These are phyloP conservation scores for Chalciporus sphaerocephalus DNA, from an alignment of 768 basidiomycete species.

Conservation along the genomic window DNA sequence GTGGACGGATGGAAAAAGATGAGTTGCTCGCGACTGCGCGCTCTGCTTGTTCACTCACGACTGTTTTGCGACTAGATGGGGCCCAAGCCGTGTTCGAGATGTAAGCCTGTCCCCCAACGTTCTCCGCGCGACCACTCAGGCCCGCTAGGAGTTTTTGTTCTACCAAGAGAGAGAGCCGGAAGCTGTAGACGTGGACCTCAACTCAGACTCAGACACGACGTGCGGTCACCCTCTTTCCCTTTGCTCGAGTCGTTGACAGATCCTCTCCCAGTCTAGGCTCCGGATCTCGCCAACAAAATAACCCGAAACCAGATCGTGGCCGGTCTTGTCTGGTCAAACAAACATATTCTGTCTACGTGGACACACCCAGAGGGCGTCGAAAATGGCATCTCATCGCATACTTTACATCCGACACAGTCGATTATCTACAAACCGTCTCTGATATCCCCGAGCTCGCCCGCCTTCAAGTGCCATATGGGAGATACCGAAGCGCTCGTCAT, in stretches of 20 bases:
- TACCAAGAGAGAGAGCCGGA: slow-evolving; percentile 64
- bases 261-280: slow-evolving; percentile 26
- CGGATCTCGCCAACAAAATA: slow-evolving; percentile 27
- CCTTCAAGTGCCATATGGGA: slow-evolving; percentile 53
- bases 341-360: slow-evolving; percentile 74
- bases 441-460: slow-evolving; percentile 51
- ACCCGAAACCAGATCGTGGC: slow-evolving; percentile 23
- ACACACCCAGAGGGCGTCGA: slow-evolving; percentile 58
- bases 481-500: slow-evolving; percentile 62
- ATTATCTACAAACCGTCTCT: slow-evolving; percentile 55
- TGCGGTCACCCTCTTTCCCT: slow-evolving; percentile 26
- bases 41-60: not conserved
- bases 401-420: slow-evolving; percentile 60
- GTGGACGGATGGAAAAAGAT: slow-evolving; percentile 71
- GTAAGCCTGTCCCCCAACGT: slow-evolving; percentile 38
- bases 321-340: slow-evolving; percentile 66
- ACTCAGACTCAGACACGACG: slow-evolving; percentile 50
- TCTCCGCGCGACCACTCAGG: slow-evolving; percentile 1
- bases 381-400: slow-evolving; percentile 87
- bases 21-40: slow-evolving; percentile 1
- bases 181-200: slow-evolving; percentile 44
- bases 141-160: slow-evolving; percentile 64
- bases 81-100: slow-evolving; percentile 72
- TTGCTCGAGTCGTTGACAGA: slow-evolving; percentile 6
- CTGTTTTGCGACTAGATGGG: slow-evolving; percentile 47